phyloP scores from a whole-genome alignment of 768 basidiomycete genomes.

The Gloeopeniophorella convolvens region DNA sequence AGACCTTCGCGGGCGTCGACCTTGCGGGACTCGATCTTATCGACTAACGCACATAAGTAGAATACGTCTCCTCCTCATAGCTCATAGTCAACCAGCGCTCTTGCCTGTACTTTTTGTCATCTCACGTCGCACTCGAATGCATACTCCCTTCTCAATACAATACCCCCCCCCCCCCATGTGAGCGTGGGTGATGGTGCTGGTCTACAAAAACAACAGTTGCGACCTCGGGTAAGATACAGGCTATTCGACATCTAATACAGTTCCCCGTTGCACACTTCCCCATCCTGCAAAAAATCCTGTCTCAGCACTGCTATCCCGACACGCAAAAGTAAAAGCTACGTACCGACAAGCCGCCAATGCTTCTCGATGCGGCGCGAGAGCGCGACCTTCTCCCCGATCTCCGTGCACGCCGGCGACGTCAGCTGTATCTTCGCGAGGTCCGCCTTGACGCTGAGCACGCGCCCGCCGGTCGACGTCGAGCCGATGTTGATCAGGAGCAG shows the following conservation, averaged over 20 bases:
- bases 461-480: conserved; percentile 93
- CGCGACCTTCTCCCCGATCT: conserved; percentile 97
- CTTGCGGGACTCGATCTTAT: conserved; percentile 59
- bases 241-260: conserved; percentile 71
- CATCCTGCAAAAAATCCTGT: conserved; percentile 34
- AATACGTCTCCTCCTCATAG: background rate
- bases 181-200: too few relatives aligned
- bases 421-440: conserved; percentile 93
- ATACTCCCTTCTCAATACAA: too few relatives aligned
- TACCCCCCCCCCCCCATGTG: too few relatives aligned
- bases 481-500: conserved; percentile 96
- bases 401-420: conserved; percentile 92
- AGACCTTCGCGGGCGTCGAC: conserved; percentile 72
- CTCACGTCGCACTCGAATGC: too few relatives aligned
- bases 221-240: background rate
- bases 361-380: conserved; percentile 92
- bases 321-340: conserved; percentile 29
- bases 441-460: conserved; percentile 89
- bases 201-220: background rate
- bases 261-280: conserved; percentile 84
- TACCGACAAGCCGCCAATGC: conserved; percentile 95
- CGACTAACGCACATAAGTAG: background rate
- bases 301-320: background rate
- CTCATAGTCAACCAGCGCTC: too few relatives aligned
- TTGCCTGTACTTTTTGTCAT: too few relatives aligned